These are phyloP conservation scores for Apiospora saccharicola DNA, from an alignment of 2,329 filamentous ascomycete species.

Conservation along the genomic window DNA sequence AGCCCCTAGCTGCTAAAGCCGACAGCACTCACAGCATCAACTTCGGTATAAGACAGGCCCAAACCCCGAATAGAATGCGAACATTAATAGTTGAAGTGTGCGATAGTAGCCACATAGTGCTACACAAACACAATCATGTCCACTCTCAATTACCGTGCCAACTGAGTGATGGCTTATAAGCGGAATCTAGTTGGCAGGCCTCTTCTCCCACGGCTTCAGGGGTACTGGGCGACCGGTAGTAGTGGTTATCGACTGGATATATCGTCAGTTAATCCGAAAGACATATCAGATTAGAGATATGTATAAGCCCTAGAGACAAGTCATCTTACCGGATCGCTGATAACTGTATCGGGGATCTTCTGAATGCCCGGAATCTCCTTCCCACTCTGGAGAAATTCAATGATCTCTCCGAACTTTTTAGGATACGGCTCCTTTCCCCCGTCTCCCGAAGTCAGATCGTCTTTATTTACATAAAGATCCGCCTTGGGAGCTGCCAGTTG, in stretches of 20 bases:
- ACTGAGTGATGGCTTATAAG: background rate
- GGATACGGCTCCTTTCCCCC: slow-evolving; percentile 65
- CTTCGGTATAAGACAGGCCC: background rate
- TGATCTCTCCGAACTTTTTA: slow-evolving; percentile 76
- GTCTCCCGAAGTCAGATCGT: slow-evolving; percentile 28
- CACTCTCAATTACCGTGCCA: background rate
- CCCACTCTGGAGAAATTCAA: slow-evolving; percentile 75
- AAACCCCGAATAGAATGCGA: background rate
- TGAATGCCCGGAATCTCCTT: slow-evolving; percentile 78
- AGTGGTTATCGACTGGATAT: slow-evolving; percentile 27
- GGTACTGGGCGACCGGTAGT: slow-evolving; percentile 27
- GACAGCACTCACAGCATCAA: background rate
- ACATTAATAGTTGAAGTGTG: too few species aligned
- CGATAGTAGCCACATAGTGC: background rate
- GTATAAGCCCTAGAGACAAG: background rate
- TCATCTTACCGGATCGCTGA: slow-evolving; percentile 59
- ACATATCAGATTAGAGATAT: background rate
- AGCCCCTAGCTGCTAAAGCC: background rate
- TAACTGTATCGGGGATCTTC: slow-evolving; percentile 74
- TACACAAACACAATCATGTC: background rate
- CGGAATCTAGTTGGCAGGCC: background rate
- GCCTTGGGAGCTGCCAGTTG: slow-evolving; percentile 42
- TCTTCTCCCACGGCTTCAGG: slow-evolving; percentile 29
- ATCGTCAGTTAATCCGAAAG: background rate
- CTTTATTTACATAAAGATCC: slow-evolving; percentile 40